Base-by-base conservation (phyloP, 2,329 filamentous ascomycete genomes). In the Colletotrichum spaethianum region DNA sequence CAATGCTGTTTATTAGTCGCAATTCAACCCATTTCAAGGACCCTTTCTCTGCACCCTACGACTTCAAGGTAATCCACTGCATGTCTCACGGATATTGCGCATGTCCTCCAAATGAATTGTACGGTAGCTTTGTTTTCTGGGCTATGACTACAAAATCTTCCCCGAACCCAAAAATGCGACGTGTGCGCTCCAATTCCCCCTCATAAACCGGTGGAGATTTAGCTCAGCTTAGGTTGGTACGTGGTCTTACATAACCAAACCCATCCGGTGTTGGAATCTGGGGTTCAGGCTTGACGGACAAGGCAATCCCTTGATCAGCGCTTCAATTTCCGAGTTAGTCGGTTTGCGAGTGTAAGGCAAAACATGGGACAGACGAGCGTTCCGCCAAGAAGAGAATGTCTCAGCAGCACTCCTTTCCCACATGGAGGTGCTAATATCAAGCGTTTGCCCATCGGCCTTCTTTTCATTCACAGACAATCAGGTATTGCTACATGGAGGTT, bases 1-100 rank as follows among this genome's bases (percentile, higher is more conserved):
- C 69, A 72, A 69, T 60, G 67, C 42, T 53, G 59, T 72, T 64
- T 72, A 63, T 63, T 69, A 69, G 69, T 69, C 12, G 44, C 52
- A 69, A 69, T 69, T 3, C 59, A 31, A 53, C 59, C 36, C 23
- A 69, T 26, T 52, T 52, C n/a, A 31, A 46, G 33, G 40, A 59
- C 42, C 28, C 12, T 50, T 7, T 28, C n/a, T 71, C 42, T 62
- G 59, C 42, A 11, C 23, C 28, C 20, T 28, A 26, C n/a, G 33
- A 20, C 23, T 28, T 18, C 11, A 63, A 36, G 42, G 2, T 20
- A 26, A 20, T 11, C 9, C 52, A 20, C 31, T 16, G 42, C 28
- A 48, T 40, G 28, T 48, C n/a, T 44, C 11, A 23, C 28, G 20
- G 12, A 28, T 28, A 18, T 23, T 23, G 14, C 31, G 18, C 52